Base-by-base conservation (phyloP, 2,329 filamentous ascomycete genomes). In the Phyllosticta paracitricarpa region DNA sequence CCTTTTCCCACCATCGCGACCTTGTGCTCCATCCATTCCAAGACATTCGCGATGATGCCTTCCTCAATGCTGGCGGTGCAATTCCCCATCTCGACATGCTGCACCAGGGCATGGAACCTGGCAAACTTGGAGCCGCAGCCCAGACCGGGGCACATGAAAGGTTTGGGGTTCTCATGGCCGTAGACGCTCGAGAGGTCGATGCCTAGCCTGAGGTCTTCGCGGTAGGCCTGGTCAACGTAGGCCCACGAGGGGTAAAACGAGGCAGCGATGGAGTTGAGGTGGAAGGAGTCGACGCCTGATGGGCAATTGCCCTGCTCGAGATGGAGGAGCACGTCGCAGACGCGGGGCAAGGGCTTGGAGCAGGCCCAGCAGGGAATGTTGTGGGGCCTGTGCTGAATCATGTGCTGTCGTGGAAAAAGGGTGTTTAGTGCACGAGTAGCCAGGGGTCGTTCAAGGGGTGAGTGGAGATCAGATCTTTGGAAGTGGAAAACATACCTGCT, bases 201-300 rank as follows among this genome's bases (percentile, higher is more conserved):
- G 28, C 51, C 7, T 12, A 35, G 51, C 22, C 53, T 48, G 33
- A 66, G 28, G 5, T 64, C 66, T 19, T 65, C 51, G 19, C 61
- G 63, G 55, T 66, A 66, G n/a, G 65, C 62, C 55, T 64, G 58
- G 55, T 66, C 64, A 33, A 68, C 40, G 53, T 61, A 69, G 48
- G 63, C 52, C 48, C 62, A 58, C 59, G 64, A 68, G 14, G 67
- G 63, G 54, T 61, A 64, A 48, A 65, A 68, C 19, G 60, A 56
- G 14, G 67, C 64, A 24, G 67, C 65, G 19, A 62, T 59, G 51
- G 64, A 33, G 53, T 68, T 66, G 12, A 69, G 48, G 57, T 65
- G 61, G 33, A 63, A 17, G 12, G 40, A 24, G 53, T 65, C 54
- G 51, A 66, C 63, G 9, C 61, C 62, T 8, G 67, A 68, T 14